Evolutionary conservation across 202 grass and related monocot species (phyloP).

Genomic region (Saccharum hybrid): DNA sequence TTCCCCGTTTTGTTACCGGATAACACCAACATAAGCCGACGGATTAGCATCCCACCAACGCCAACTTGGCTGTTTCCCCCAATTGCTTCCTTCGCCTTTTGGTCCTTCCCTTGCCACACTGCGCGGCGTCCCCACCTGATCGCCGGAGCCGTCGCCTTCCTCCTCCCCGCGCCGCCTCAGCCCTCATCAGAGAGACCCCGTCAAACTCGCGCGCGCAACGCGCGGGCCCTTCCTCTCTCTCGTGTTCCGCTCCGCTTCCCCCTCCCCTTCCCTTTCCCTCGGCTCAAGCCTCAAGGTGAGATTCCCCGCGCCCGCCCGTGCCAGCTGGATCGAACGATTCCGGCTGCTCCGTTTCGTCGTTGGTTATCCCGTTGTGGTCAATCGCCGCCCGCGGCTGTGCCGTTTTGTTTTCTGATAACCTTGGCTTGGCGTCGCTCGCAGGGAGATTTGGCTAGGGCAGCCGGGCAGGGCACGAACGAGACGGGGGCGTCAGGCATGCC

Average conservation of each 20-base stretch:
- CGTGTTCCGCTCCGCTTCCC: neutral
- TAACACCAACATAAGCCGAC: constrained; percentile 33
- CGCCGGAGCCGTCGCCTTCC: constrained; percentile 41
- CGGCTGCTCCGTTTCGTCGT: neutral
- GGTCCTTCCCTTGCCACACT: neutral
- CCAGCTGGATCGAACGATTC: constrained; percentile 26
- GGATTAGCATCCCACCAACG: constrained; percentile 15
- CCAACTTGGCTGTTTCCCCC: constrained; percentile 21
- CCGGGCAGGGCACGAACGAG: neutral
- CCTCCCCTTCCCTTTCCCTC: neutral
- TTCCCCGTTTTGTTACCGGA: constrained; percentile 44
- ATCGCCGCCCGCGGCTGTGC: neutral
- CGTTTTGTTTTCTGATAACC: neutral
- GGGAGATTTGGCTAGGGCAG: constrained; percentile 31
- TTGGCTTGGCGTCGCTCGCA: constrained; percentile 15
- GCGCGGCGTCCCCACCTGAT: constrained; percentile 27
- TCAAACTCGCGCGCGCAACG: constrained; percentile 5
- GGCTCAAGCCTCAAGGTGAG: neutral
- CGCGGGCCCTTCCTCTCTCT: neutral
- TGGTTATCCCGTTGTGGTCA: neutral
- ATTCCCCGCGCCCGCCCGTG: neutral
- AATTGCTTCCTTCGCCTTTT: neutral
- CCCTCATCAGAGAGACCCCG: neutral
- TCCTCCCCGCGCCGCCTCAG: neutral
- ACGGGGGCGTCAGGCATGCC: constrained; percentile 53